These are phyloP conservation scores for Globisporangium mamillatum DNA, from an alignment of 352 stramenopile genomes.

Conservation along the genomic window DNA sequence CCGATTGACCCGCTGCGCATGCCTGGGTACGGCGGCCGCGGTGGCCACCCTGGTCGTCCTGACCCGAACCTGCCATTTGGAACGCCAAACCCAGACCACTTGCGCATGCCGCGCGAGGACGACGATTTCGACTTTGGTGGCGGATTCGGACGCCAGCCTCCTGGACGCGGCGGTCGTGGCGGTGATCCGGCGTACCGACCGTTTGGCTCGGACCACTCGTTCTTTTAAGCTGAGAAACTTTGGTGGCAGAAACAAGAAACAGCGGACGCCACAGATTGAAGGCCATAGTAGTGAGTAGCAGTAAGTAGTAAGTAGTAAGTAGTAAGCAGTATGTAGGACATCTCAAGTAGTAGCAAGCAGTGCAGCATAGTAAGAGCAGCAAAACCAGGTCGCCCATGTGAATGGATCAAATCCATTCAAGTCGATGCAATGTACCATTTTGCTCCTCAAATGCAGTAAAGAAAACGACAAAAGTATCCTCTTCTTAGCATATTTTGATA, in stretches of 20 bases:
- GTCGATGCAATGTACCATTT: background rate
- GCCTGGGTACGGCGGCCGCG: constrained; percentile 28
- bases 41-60: constrained; percentile 29
- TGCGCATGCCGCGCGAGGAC: constrained; percentile 72
- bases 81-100: constrained; percentile 70
- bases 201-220: constrained; percentile 66
- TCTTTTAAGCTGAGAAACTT: constrained; percentile 30
- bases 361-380: background rate
- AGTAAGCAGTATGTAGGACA: background rate
- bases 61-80: constrained; percentile 67
- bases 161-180: constrained; percentile 25
- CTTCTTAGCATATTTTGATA: background rate
- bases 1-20: constrained; percentile 48
- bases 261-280: background rate
- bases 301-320: background rate
- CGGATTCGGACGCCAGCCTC: constrained; percentile 34
- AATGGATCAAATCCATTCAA: background rate
- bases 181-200: constrained; percentile 38
- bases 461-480: background rate
- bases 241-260: background rate
- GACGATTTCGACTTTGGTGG: constrained; percentile 43
- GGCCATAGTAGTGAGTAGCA: background rate
- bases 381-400: background rate
- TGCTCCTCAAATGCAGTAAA: background rate
- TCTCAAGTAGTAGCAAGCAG: background rate